Conservation (phyloP, 2,329 filamentous ascomycete genomes). For the Mycosphaerella arachidis region DNA sequence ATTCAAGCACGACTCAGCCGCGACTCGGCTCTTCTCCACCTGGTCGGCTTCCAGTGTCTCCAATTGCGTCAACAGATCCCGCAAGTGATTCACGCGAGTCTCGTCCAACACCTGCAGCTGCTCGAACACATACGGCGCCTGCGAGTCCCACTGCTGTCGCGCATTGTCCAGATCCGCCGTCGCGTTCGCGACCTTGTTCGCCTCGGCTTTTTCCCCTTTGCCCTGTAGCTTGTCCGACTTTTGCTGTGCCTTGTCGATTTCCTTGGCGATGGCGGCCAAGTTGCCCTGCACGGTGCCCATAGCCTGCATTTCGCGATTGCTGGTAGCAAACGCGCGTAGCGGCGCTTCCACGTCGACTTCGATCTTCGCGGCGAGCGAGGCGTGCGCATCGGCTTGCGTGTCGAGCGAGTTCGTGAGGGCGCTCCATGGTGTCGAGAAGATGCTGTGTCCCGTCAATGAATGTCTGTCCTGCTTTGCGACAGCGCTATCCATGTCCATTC, state of each 20-base stretch:
- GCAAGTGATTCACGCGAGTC: constrained; percentile 78
- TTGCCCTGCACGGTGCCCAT: constrained; percentile 80
- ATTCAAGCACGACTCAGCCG: constrained; percentile 75
- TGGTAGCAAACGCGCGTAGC: constrained; percentile 67
- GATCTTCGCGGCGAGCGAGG: constrained; percentile 72
- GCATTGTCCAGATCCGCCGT: constrained; percentile 69
- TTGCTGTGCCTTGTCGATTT: constrained; percentile 77
- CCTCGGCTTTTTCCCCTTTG: constrained; percentile 72
- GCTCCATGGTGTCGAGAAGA: constrained; percentile 88
- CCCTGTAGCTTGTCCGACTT: constrained; percentile 78
- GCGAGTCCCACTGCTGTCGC: constrained; percentile 84
- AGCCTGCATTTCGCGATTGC: constrained; percentile 70
- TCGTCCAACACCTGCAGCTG: constrained; percentile 88
- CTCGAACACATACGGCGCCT: constrained; percentile 93
- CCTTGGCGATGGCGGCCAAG: constrained; percentile 72
- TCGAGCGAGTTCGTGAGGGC: constrained; percentile 78
- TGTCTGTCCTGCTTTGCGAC: constrained; percentile 7
- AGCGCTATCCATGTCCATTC: background rate
- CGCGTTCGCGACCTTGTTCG: constrained; percentile 72
- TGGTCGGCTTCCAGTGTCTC: constrained; percentile 89
- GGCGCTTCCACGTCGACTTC: constrained; percentile 84
- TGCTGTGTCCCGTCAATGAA: constrained; percentile 51
- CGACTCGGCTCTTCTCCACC: constrained; percentile 68
- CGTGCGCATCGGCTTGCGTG: constrained; percentile 76
- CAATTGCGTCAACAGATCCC: constrained; percentile 86